These are phyloP conservation scores for Zizania palustris DNA, from an alignment of 202 grass and related monocot genomes.

Conservation along the genomic window DNA sequence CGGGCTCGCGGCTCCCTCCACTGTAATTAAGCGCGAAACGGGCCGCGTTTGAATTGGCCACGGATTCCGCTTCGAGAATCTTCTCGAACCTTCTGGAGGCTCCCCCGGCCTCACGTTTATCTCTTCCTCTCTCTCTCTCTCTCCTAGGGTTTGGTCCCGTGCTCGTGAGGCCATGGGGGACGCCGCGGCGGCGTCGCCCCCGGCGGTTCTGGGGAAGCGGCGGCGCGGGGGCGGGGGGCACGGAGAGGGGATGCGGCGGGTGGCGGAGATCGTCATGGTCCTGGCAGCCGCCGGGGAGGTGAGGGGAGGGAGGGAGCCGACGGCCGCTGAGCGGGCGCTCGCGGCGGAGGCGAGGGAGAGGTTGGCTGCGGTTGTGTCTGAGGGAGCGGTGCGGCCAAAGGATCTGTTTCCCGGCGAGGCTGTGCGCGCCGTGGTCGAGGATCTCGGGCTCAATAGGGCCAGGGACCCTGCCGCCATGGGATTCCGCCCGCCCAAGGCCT, in stretches of 20 bases:
- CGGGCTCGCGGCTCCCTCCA: conserved; percentile 22
- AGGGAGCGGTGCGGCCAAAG: conserved; percentile 61
- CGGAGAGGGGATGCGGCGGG: conserved; percentile 54
- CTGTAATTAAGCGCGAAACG: conserved; percentile 72
- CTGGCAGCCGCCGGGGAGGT: conserved; percentile 70
- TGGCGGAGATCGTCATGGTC: conserved; percentile 90
- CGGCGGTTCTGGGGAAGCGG: conserved; percentile 44
- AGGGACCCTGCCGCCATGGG: conserved; percentile 70
- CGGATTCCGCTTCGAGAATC: conserved; percentile 19
- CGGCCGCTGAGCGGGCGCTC: conserved; percentile 71
- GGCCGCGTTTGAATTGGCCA: conserved; percentile 63
- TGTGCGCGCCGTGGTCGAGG: conserved; percentile 79
- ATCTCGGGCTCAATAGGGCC: conserved; percentile 86
- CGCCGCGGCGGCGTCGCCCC: conserved; percentile 46
- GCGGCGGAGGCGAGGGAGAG: conserved; percentile 72
- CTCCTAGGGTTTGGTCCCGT: conserved; percentile 68
- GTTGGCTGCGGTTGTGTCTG: conserved; percentile 54
- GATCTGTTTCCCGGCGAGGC: conserved; percentile 91
- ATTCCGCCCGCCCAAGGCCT: conserved; percentile 74
- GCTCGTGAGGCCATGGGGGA: conserved; percentile 51
- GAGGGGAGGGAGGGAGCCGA: conserved; percentile 70
- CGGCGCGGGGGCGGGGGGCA: conserved; percentile 30
- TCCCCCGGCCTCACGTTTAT: not conserved
- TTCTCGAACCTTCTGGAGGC: conserved; percentile 46
- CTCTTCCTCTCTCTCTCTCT: not conserved